phyloP scores from a whole-genome alignment of 139 green algal genomes.

The Chlamydomonas sp. region DNA sequence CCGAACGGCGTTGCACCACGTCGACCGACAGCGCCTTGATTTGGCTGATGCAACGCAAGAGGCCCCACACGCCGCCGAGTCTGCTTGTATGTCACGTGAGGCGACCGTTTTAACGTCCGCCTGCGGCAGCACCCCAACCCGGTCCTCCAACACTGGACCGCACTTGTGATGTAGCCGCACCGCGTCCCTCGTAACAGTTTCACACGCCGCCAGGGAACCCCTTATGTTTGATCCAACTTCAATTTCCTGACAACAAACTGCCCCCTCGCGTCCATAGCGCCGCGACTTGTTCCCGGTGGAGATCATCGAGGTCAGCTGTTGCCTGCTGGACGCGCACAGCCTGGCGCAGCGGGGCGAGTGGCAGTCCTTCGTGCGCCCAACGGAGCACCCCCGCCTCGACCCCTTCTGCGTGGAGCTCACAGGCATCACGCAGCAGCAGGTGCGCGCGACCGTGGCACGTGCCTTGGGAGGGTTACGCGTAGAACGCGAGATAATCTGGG shows the following conservation, averaged over 20 bases:
- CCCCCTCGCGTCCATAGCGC: background rate
- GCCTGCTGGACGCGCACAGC: slow-evolving; percentile 58
- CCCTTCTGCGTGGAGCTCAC: slow-evolving; percentile 77
- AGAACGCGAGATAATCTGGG: too few relatives aligned
- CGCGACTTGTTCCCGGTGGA: slow-evolving; percentile 59
- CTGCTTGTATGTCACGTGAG: background rate
- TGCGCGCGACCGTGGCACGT: background rate
- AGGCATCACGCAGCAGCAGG: slow-evolving; percentile 71
- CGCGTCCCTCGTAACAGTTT: too few relatives aligned
- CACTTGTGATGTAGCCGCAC: too few relatives aligned
- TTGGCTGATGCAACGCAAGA: too few relatives aligned
- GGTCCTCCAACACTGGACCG: too few relatives aligned
- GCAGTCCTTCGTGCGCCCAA: slow-evolving; percentile 68
- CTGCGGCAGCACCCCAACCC: too few relatives aligned
- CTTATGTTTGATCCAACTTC: background rate
- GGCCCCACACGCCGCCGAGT: too few relatives aligned
- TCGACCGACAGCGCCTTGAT: too few relatives aligned
- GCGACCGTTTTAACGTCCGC: background rate
- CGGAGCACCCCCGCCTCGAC: slow-evolving; percentile 65
- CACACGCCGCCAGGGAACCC: too few relatives aligned
- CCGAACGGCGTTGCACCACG: too few relatives aligned
- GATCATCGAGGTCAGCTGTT: slow-evolving; percentile 76
- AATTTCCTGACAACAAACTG: background rate
- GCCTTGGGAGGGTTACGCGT: too few relatives aligned
- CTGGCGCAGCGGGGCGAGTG: slow-evolving; percentile 45